Percentiles rank a stretch among this genome's conserved stretches.
Conservation (phyloP, 2,329 filamentous ascomycete genomes). For the Trichoderma oligosporum region DNA sequence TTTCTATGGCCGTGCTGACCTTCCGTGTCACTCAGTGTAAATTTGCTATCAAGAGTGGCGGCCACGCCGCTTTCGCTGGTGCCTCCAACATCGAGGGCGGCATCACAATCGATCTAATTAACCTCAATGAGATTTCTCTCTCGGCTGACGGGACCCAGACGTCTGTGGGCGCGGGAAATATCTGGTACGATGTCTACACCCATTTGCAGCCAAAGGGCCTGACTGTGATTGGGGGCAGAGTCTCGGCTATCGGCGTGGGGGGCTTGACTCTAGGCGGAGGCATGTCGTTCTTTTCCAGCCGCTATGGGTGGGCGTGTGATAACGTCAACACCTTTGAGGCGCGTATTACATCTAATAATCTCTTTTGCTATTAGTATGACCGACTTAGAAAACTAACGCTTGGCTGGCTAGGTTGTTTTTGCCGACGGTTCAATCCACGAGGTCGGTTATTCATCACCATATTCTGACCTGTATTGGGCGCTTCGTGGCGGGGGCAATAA, state of each 20-base stretch:
- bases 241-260: slow-evolving; percentile 37
- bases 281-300: slow-evolving; percentile 20
- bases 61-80: slow-evolving; percentile 41
- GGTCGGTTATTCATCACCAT: neutral
- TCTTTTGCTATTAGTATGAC: no score
- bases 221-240: slow-evolving; percentile 38
- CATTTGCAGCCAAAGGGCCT: slow-evolving; percentile 31
- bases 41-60: slow-evolving; percentile 42
- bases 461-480: slow-evolving; percentile 8
- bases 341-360: neutral
- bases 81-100: slow-evolving; percentile 36
- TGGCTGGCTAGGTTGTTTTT: neutral
- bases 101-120: slow-evolving; percentile 36
- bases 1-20: slow-evolving; percentile 28
- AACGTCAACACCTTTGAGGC: slow-evolving; percentile 11
- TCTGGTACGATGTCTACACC: slow-evolving; percentile 39
- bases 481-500: slow-evolving; percentile 16
- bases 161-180: slow-evolving; percentile 37
- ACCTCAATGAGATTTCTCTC: slow-evolving; percentile 33
- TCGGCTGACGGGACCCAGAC: slow-evolving; percentile 31
- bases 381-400: neutral
- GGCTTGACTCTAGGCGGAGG: slow-evolving; percentile 23
- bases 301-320: slow-evolving; percentile 21
- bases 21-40: slow-evolving; percentile 28
- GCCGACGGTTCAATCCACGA: slow-evolving; percentile 12